phyloP scores from a whole-genome alignment of 257 asterid species.

The Salvia miltiorrhiza region DNA sequence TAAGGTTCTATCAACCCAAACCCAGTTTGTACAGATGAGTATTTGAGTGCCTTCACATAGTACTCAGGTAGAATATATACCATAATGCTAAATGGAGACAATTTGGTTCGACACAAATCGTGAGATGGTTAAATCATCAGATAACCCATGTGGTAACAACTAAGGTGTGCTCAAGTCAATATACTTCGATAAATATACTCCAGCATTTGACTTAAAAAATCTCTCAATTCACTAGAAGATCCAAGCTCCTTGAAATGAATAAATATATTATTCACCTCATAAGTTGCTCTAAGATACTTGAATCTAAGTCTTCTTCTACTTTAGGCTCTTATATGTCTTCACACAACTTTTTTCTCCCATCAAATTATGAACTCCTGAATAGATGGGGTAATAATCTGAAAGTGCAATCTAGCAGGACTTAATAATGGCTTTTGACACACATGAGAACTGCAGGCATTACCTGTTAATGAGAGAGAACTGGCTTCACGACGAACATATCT shows the following conservation, averaged over 20 bases:
- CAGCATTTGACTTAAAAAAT: not conserved
- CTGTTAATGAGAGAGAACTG: constrained; percentile 70
- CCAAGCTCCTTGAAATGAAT: not conserved
- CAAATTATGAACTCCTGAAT: not conserved
- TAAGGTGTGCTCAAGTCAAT: not conserved
- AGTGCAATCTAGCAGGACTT: not conserved
- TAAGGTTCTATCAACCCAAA: not conserved
- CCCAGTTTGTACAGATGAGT: not conserved
- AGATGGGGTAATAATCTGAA: not conserved
- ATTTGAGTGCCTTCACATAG: not conserved
- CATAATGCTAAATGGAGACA: not conserved
- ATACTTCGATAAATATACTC: not conserved
- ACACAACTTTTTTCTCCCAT: not conserved
- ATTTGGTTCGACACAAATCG: not conserved
- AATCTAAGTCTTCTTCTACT: not conserved
- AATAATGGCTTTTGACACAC: not conserved
- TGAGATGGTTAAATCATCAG: not conserved
- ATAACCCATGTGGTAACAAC: too few species aligned
- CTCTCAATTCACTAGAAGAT: not conserved
- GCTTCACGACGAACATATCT: constrained; percentile 81
- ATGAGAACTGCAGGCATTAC: constrained; percentile 30
- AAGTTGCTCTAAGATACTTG: not conserved
- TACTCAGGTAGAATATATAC: not conserved
- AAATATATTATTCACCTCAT: not conserved
- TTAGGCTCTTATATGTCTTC: not conserved